Base-by-base conservation (phyloP, 768 basidiomycete genomes). In the Cyathus striatus region DNA sequence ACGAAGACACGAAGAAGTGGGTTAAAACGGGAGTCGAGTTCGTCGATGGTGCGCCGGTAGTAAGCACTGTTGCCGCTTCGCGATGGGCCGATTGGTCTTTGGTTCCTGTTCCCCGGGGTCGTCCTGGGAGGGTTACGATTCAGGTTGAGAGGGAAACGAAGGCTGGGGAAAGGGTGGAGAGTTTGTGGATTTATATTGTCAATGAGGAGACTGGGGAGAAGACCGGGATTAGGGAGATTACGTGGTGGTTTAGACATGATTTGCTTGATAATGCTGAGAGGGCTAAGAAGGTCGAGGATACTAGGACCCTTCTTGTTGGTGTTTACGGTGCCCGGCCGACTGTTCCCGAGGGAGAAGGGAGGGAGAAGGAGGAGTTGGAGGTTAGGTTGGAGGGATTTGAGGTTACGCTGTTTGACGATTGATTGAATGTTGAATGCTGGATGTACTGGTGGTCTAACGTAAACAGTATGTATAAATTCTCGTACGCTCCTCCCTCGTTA, bases 231-330 rank as follows among this genome's bases (percentile, higher is more conserved):
- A 47, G 61, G 25, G 61, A 62, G 43, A 51, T 62, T 16, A 62
- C 61, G 22, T 62, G 61, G 61, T 62, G 55, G 55, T 62, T 62
- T 44, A 49, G 61, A 33, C 55, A 59, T 39, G 61, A 60, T 40
- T 46, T 59, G 12, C 30, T 32, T 12, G 30, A 32, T 12, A 32
- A 16, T 16, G 12, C 30, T 10, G 45, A 48, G 9, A 49, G 42
- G 2, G 34, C 27, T n/a, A 48, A 46, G 13, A 39, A 40, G 6
- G n/a, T 32, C 1, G 45, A 45, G 4, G 32, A 37, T 6, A 49
- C 45, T 16, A 49, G 54, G 14, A 49, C 42, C 25, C 37, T 62
- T 13, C 49, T 62, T 7, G 50, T 62, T 20, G 61, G 61, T 1
- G 46, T 62, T 6, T 62, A 58, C 32, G 61, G 51, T 3, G 61